Percentiles rank a stretch among this genome's conserved stretches.
These are phyloP conservation scores for Diaporthe aspalathi DNA, from an alignment of 2,329 filamentous ascomycete species.

Conservation along the genomic window DNA sequence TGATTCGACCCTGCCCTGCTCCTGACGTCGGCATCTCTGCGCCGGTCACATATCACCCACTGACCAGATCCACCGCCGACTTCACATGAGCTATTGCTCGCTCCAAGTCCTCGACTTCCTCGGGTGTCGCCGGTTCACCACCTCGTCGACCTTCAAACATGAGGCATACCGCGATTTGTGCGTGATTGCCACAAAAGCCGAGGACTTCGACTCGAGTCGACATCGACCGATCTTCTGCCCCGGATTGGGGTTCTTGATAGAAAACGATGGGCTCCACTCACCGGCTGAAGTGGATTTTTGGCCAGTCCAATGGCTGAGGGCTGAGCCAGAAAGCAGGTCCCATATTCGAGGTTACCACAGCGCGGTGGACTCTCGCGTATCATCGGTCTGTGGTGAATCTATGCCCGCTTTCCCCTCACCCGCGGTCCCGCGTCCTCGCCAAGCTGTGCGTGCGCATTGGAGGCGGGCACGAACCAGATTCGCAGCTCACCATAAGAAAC, in stretches of 20 bases:
- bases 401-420: slow-evolving; percentile 24
- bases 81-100: neutral
- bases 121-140: neutral
- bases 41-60: slow-evolving; percentile 18
- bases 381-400: neutral
- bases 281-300: neutral
- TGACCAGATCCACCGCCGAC: slow-evolving; percentile 1
- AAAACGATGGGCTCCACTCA: neutral
- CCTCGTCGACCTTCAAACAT: neutral
- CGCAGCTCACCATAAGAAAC: neutral
- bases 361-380: neutral
- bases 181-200: neutral
- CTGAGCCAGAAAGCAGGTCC: neutral
- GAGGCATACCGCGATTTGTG: too few species aligned
- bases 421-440: neutral
- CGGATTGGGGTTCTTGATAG: too few species aligned
- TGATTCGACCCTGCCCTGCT: slow-evolving; percentile 16
- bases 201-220: too few species aligned
- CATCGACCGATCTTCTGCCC: neutral
- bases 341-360: neutral
- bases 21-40: slow-evolving; percentile 7
- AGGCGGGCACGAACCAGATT: neutral
- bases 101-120: neutral
- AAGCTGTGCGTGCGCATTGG: neutral
- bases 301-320: neutral